These are phyloP conservation scores for Fusarium setosum DNA, from an alignment of 2,329 filamentous ascomycete genomes.

Conservation along the genomic window DNA sequence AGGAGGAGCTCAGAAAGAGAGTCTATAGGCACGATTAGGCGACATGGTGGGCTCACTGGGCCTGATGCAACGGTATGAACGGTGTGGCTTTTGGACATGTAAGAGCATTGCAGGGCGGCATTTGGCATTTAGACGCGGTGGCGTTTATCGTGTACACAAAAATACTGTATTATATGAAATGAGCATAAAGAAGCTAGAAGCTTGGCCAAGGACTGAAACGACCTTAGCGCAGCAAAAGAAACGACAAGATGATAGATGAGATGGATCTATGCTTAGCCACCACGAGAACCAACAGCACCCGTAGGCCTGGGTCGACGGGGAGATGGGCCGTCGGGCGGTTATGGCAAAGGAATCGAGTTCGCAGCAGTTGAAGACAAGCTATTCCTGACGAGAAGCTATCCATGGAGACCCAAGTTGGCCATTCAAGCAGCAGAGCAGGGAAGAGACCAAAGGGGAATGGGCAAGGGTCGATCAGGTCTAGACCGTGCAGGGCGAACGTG, in stretches of 20 bases:
- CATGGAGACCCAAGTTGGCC: background rate
- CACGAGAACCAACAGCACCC: constrained; percentile 23
- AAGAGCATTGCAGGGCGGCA: constrained; percentile 16
- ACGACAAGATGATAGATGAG: constrained; percentile 12
- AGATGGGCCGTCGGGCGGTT: constrained; percentile 23
- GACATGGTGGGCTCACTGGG: background rate
- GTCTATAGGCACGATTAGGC: background rate
- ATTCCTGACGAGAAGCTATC: constrained; percentile 24
- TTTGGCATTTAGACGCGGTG: constrained; percentile 32
- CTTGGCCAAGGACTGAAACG: background rate
- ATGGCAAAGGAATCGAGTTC: constrained; percentile 14
- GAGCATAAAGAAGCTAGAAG: background rate
- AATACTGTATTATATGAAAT: constrained; percentile 24
- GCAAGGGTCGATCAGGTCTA: constrained; percentile 31
- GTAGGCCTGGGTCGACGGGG: background rate
- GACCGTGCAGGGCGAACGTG: constrained; percentile 8
- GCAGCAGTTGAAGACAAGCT: constrained; percentile 10
- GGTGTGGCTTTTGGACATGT: constrained; percentile 6
- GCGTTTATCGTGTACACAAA: constrained; percentile 29
- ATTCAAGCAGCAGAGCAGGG: constrained; percentile 7
- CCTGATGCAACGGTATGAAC: background rate
- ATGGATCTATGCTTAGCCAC: too few relatives aligned
- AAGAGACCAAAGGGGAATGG: constrained; percentile 21
- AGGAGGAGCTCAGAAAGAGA: constrained; percentile 5
- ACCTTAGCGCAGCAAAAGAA: constrained; percentile 15